phyloP scores from a whole-genome alignment of 495 filamentous ascomycete species.

The Collariella sp. region DNA sequence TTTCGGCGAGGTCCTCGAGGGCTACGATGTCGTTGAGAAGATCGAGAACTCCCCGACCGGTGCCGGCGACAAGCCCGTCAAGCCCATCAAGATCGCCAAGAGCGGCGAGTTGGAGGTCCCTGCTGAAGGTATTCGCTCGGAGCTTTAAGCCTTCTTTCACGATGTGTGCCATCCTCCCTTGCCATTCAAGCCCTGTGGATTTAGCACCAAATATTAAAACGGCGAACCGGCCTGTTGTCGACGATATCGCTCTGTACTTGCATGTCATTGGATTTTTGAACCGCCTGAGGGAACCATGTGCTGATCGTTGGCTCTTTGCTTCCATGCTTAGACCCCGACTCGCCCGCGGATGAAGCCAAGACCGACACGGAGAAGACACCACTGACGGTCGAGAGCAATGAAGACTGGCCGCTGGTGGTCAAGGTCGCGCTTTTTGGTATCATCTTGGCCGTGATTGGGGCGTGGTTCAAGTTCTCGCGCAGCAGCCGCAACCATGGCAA shows the following conservation, averaged over 20 bases:
- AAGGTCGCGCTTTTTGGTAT: conserved; percentile 35
- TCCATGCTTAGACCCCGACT: conserved; percentile 7
- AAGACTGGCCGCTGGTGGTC: conserved; percentile 27
- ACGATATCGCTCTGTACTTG: neutral
- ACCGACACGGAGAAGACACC: conserved; percentile 2
- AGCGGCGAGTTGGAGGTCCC: conserved; percentile 85
- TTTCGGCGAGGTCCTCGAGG: conserved; percentile 85
- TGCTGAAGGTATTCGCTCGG: conserved; percentile 95
- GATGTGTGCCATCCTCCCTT: conserved; percentile 1
- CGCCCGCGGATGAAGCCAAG: neutral
- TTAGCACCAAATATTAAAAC: conserved; percentile 9
- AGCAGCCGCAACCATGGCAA: neutral
- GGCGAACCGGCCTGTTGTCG: neutral
- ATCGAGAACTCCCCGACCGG: conserved; percentile 74
- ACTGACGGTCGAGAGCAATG: conserved; percentile 10
- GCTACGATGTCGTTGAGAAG: conserved; percentile 80
- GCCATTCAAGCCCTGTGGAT: conserved; percentile 1
- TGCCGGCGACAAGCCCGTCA: conserved; percentile 59
- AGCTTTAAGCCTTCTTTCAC: conserved; percentile 56
- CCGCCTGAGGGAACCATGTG: conserved; percentile 5
- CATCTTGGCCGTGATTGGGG: conserved; percentile 27
- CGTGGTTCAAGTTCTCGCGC: conserved; percentile 26
- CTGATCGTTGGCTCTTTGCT: conserved; percentile 9
- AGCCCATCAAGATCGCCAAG: conserved; percentile 81
- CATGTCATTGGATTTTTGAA: neutral